Percentiles rank a stretch among this genome's conserved stretches.
Conservation (phyloP, 495 filamentous ascomycete genomes). For the Talaromyces stipitatus region DNA sequence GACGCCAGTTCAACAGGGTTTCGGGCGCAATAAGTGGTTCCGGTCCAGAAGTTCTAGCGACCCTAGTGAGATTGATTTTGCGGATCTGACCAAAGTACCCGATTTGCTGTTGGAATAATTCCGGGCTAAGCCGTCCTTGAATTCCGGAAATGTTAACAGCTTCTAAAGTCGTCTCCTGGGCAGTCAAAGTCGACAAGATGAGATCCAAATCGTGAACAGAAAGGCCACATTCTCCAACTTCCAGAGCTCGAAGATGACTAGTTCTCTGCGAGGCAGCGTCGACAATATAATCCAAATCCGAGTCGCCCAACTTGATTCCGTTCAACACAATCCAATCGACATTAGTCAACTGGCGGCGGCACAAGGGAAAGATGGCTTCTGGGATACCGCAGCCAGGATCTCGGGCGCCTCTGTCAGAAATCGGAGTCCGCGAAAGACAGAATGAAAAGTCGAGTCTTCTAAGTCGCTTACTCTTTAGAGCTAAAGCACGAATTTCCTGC, state of each 20-base stretch:
- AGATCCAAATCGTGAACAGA: slow-evolving; percentile 44
- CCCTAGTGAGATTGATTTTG: slow-evolving; percentile 64
- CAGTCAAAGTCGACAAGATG: slow-evolving; percentile 33
- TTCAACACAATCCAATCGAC: slow-evolving; percentile 76
- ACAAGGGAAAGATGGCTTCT: slow-evolving; percentile 71
- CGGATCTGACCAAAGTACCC: slow-evolving; percentile 61
- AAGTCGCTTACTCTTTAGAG: slow-evolving; percentile 56
- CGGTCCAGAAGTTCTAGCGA: slow-evolving; percentile 51
- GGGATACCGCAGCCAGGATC: slow-evolving; percentile 72
- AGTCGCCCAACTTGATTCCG: slow-evolving; percentile 76
- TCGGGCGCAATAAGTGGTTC: slow-evolving; percentile 61
- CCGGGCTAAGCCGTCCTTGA: slow-evolving; percentile 60
- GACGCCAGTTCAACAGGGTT: slow-evolving; percentile 61
- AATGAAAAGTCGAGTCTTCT: slow-evolving; percentile 58
- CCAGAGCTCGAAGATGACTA: slow-evolving; percentile 70
- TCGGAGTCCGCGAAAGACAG: slow-evolving; percentile 43
- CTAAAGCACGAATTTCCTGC: slow-evolving; percentile 66
- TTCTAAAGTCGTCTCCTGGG: slow-evolving; percentile 67
- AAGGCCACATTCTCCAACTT: slow-evolving; percentile 71
- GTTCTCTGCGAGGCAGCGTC: slow-evolving; percentile 55
- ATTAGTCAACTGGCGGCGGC: slow-evolving; percentile 62
- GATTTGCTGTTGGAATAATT: slow-evolving; percentile 54
- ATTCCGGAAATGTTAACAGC: slow-evolving; percentile 71
- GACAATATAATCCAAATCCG: slow-evolving; percentile 66
- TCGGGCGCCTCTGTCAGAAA: slow-evolving; percentile 42